phyloP scores from a whole-genome alignment of 2,329 filamentous ascomycete species.

The Huntiella moniliformis region DNA sequence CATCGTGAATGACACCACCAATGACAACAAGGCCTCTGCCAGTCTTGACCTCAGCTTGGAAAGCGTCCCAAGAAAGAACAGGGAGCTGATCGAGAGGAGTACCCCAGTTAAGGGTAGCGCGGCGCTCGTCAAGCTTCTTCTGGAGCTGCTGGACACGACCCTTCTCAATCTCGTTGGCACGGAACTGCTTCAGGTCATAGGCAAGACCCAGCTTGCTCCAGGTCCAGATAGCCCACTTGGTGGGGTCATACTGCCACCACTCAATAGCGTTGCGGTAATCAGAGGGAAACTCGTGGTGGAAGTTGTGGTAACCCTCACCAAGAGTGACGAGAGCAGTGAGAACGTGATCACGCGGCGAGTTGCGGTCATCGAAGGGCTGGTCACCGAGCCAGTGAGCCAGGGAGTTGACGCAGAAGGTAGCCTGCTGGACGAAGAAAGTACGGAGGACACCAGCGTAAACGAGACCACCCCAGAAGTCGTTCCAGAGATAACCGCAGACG shows the following conservation, averaged over 20 bases:
- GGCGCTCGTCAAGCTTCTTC: slow-evolving; percentile 86
- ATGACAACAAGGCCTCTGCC: slow-evolving; percentile 61
- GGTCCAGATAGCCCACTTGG: slow-evolving; percentile 72
- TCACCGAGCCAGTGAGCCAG: slow-evolving; percentile 82
- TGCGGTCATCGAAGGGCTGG: slow-evolving; percentile 82
- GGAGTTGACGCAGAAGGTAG: slow-evolving; percentile 85
- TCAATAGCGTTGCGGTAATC: slow-evolving; percentile 84
- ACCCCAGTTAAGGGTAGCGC: slow-evolving; percentile 67
- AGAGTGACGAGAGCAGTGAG: slow-evolving; percentile 72
- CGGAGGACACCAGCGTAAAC: slow-evolving; percentile 72
- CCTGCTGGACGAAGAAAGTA: slow-evolving; percentile 80
- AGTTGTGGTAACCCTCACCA: slow-evolving; percentile 85
- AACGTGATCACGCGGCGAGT: slow-evolving; percentile 75
- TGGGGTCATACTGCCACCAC: slow-evolving; percentile 83
- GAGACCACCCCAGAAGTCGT: slow-evolving; percentile 65
- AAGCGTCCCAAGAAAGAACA: slow-evolving; percentile 74
- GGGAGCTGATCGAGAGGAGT: slow-evolving; percentile 69
- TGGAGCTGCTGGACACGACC: slow-evolving; percentile 72
- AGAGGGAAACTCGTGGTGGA: slow-evolving; percentile 86
- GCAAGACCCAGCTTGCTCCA: slow-evolving; percentile 75
- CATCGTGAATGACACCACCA: slow-evolving; percentile 72
- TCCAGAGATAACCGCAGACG: slow-evolving; percentile 61
- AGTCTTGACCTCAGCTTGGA: slow-evolving; percentile 56
- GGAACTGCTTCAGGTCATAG: slow-evolving; percentile 80
- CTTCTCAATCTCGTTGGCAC: slow-evolving; percentile 82